phyloP scores from a whole-genome alignment of 495 filamentous ascomycete species.

The Barbatosphaeria neglecta region DNA sequence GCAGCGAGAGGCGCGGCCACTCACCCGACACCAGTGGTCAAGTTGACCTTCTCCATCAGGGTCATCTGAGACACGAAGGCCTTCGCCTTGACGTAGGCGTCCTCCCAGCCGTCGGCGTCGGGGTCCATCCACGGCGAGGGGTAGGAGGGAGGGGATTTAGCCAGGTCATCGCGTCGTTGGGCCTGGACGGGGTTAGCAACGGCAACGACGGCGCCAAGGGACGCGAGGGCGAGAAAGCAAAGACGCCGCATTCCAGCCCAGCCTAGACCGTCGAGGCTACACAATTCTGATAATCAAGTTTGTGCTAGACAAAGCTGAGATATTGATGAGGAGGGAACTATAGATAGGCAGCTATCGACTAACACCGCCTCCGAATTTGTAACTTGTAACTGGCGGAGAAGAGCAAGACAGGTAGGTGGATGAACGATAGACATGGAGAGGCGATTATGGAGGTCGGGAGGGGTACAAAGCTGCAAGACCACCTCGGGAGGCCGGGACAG shows the following conservation, averaged over 20 bases:
- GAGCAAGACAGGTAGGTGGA: too few relatives aligned
- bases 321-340: too few relatives aligned
- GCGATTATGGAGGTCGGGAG: too few relatives aligned
- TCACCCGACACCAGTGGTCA: slow-evolving; percentile 77
- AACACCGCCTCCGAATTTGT: too few relatives aligned
- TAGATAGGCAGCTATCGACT: too few relatives aligned
- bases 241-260: slow-evolving; percentile 12
- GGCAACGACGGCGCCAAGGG: slow-evolving; percentile 3
- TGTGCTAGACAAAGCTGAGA: too few relatives aligned
- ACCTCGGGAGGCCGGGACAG: too few relatives aligned
- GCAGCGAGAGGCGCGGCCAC: slow-evolving; percentile 7
- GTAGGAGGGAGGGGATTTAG: slow-evolving; percentile 50
- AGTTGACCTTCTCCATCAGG: slow-evolving; percentile 80
- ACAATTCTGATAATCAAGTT: too few relatives aligned
- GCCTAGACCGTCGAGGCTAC: slow-evolving; percentile 4
- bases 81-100: slow-evolving; percentile 65
- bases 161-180: slow-evolving; percentile 12
- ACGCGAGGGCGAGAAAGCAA: slow-evolving; percentile 5
- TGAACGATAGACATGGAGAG: too few relatives aligned
- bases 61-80: slow-evolving; percentile 76
- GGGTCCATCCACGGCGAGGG: slow-evolving; percentile 74
- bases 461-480: too few relatives aligned
- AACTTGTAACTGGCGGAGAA: too few relatives aligned
- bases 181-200: slow-evolving; percentile 16
- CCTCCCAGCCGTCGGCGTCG: slow-evolving; percentile 60